A percentile compares a stretch with the other conserved stretches of the same genome.
Conservation (phyloP, 1,284 basidiomycete species). For the Malassezia sp. region DNA sequence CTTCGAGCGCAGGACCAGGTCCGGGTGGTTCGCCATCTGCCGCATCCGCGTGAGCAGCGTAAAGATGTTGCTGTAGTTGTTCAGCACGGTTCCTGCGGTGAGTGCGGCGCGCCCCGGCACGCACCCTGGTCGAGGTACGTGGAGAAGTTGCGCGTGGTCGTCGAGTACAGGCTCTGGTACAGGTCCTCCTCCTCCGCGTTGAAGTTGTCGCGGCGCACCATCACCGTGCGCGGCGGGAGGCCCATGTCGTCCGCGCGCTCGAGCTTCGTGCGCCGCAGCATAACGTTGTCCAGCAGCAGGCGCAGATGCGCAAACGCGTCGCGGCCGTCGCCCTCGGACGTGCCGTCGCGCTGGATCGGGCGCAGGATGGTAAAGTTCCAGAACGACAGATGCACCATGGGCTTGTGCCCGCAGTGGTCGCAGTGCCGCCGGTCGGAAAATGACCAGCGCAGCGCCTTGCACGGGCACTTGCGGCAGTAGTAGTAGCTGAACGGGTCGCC, state of each 20-base stretch:
- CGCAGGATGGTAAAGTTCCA: constrained; percentile 46
- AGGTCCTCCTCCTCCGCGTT: constrained; percentile 93
- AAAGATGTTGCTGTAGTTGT: constrained; percentile 50
- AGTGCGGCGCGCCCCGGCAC: too few relatives aligned
- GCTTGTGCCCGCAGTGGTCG: constrained; percentile 81
- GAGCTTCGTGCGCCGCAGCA: constrained; percentile 67
- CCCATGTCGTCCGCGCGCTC: constrained; percentile 95
- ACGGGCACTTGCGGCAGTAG: constrained; percentile 65
- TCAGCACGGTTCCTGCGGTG: constrained; percentile 62
- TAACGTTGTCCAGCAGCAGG: constrained; percentile 81
- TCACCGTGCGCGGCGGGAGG: constrained; percentile 82
- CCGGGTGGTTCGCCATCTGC: constrained; percentile 55
- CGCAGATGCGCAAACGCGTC: constrained; percentile 40
- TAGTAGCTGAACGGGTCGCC: constrained; percentile 32
- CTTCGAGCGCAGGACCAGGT: constrained; percentile 82
- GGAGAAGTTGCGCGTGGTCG: constrained; percentile 78
- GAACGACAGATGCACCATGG: constrained; percentile 73
- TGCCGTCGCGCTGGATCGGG: constrained; percentile 41
- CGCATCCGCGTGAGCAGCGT: constrained; percentile 44
- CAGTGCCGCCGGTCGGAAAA: constrained; percentile 73
- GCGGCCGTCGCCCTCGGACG: constrained; percentile 33
- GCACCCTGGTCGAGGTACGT: constrained; percentile 85
- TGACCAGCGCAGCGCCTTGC: constrained; percentile 80
- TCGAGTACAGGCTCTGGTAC: constrained; percentile 80
- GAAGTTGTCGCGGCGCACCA: constrained; percentile 82